Evolutionary conservation across 192 early-diverging fungal genomes (phyloP).

Genomic region (Dissophora ornata): DNA sequence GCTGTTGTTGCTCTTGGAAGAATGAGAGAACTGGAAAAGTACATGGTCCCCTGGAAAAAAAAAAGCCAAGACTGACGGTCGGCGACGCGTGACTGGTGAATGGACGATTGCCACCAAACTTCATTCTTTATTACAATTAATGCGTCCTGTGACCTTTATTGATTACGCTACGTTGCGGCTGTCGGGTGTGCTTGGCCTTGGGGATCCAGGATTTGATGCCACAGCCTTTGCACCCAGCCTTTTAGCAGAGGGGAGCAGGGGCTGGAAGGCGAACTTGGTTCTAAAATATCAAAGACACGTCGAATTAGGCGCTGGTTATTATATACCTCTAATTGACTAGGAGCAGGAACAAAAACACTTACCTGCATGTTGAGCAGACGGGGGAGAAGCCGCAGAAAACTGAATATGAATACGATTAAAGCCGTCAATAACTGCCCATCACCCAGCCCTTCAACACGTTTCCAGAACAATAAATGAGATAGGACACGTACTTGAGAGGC

Average conservation of each 20-base stretch:
- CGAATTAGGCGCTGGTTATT: background rate
- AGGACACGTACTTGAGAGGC: constrained; percentile 82
- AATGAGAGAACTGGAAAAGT: too few relatives aligned
- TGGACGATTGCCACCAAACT: constrained; percentile 14
- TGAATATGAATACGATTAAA: too few relatives aligned
- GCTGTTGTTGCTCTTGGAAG: background rate
- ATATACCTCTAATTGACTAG: background rate
- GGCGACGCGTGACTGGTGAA: too few relatives aligned
- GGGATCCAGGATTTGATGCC: constrained; percentile 34
- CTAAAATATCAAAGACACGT: constrained; percentile 27
- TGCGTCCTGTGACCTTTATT: too few relatives aligned
- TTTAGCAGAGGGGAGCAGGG: constrained; percentile 37
- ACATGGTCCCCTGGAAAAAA: too few relatives aligned
- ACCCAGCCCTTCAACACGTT: too few relatives aligned
- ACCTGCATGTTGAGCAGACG: constrained; percentile 82
- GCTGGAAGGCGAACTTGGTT: constrained; percentile 77
- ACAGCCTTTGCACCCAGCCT: constrained; percentile 14
- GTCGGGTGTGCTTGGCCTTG: constrained; percentile 29
- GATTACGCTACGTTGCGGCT: constrained; percentile 6
- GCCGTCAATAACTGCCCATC: too few relatives aligned
- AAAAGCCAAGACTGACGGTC: too few relatives aligned
- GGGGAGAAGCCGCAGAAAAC: constrained; percentile 79
- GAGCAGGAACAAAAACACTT: constrained; percentile 5
- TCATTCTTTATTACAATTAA: too few relatives aligned
- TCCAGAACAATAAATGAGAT: background rate